phyloP scores from a whole-genome alignment of 1,139 yeast genomes.

The Pneumocystis canis region DNA sequence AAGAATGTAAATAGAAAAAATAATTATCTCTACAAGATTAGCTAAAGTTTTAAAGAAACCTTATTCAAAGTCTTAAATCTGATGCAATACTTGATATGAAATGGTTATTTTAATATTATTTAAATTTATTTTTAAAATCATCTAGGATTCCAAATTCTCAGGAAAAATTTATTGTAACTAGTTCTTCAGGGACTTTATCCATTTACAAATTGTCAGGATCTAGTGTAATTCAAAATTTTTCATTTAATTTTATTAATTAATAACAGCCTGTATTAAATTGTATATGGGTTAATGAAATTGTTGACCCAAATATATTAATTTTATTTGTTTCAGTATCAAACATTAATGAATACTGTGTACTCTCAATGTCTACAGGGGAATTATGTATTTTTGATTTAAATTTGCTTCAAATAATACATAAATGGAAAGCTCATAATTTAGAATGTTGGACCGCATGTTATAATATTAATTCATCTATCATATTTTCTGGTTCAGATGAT shows the following conservation, averaged over 20 bases:
- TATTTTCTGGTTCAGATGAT: slow-evolving; percentile 10
- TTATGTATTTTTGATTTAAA: slow-evolving; percentile 1
- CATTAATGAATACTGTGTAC: slow-evolving; percentile 2
- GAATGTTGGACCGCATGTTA: slow-evolving; percentile 9
- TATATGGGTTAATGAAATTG: neutral
- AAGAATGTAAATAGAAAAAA: neutral
- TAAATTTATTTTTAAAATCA: neutral
- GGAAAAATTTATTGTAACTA: neutral
- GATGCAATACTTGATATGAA: slow-evolving; percentile 11
- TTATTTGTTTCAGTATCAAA: slow-evolving; percentile 4
- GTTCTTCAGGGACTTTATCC: slow-evolving; percentile 7
- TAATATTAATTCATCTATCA: slow-evolving; percentile 1
- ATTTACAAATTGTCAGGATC: neutral
- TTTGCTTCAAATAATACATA: neutral
- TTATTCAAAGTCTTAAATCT: slow-evolving; percentile 1
- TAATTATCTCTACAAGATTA: neutral
- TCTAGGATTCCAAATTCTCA: neutral
- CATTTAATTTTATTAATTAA: neutral
- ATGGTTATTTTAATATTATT: slow-evolving; percentile 2
- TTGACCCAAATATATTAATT: slow-evolving; percentile 4
- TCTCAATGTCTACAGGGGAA: slow-evolving; percentile 6
- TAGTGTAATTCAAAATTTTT: neutral
- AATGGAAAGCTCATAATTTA: slow-evolving; percentile 2
- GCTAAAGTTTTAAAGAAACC: neutral
- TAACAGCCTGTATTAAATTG: neutral